These are phyloP conservation scores for Sodiomyces alkalinus DNA, from an alignment of 2,329 filamentous ascomycete genomes.

Conservation along the genomic window DNA sequence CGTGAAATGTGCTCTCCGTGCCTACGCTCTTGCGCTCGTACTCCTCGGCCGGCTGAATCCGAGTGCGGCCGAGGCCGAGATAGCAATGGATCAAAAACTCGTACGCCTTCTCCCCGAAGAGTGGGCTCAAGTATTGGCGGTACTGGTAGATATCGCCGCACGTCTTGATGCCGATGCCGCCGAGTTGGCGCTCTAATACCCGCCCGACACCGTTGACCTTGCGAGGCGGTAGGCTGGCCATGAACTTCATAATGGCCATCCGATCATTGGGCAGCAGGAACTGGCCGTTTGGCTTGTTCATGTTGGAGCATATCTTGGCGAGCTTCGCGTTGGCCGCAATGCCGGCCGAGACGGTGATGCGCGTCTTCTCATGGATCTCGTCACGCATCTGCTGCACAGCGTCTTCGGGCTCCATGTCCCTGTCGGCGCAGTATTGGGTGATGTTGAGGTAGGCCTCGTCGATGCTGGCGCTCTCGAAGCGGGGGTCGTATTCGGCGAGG, in stretches of 20 bases:
- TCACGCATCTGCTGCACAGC: constrained; percentile 63
- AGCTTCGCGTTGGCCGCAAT: constrained; percentile 88
- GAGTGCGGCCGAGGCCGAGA: constrained; percentile 73
- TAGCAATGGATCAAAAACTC: constrained; percentile 75
- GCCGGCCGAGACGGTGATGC: constrained; percentile 83
- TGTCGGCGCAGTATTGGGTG: constrained; percentile 64
- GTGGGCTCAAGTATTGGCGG: constrained; percentile 53
- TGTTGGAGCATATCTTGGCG: constrained; percentile 89
- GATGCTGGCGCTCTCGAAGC: constrained; percentile 86
- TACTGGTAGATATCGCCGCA: constrained; percentile 77
- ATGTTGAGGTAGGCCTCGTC: constrained; percentile 96
- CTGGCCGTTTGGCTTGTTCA: constrained; percentile 94
- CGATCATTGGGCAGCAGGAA: constrained; percentile 62
- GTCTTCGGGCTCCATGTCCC: constrained; percentile 53
- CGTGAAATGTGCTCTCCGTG: constrained; percentile 81
- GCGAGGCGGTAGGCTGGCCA: constrained; percentile 66
- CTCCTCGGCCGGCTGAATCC: constrained; percentile 72
- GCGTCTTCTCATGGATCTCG: constrained; percentile 60
- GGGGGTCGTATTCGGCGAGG: constrained; percentile 71
- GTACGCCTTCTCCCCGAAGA: constrained; percentile 87
- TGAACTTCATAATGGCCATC: constrained; percentile 65
- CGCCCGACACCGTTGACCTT: constrained; percentile 94
- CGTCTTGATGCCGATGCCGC: constrained; percentile 72
- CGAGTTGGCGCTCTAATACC: constrained; percentile 81
- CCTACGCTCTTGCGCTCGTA: constrained; percentile 89